A percentile compares a stretch with the other conserved stretches of the same genome.
Conservation (phyloP, 495 filamentous ascomycete species). For the Penicillium coffeae region DNA sequence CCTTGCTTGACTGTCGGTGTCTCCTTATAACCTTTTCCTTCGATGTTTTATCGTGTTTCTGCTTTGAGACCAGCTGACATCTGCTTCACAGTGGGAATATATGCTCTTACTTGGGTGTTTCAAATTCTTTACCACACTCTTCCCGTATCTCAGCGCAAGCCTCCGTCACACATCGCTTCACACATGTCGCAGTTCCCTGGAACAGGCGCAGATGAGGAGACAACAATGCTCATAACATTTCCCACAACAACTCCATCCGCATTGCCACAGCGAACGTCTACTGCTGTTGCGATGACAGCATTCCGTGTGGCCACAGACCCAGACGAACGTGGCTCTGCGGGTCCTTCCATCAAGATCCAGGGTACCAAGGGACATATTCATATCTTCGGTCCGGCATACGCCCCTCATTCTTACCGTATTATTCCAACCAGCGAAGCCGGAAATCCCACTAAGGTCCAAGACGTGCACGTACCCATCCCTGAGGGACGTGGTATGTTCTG, state of each 20-base stretch:
- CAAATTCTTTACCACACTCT: constrained; percentile 77
- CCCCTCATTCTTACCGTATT: constrained; percentile 51
- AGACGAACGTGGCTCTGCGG: constrained; percentile 39
- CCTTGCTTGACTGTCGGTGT: constrained; percentile 61
- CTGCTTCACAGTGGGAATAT: constrained; percentile 82
- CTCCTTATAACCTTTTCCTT: not conserved
- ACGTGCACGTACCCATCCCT: not conserved
- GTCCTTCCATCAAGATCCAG: constrained; percentile 70
- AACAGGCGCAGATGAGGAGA: constrained; percentile 76
- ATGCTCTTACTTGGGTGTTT: constrained; percentile 84
- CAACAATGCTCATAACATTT: constrained; percentile 71
- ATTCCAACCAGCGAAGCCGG: constrained; percentile 38
- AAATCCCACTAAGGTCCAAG: constrained; percentile 19
- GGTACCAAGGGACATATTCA: constrained; percentile 79
- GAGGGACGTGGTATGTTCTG: constrained; percentile 77
- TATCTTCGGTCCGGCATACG: constrained; percentile 63
- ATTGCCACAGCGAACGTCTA: constrained; percentile 13
- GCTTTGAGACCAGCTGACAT: too few species aligned
- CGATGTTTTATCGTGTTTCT: too few species aligned
- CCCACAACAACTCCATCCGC: constrained; percentile 27
- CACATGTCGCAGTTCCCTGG: constrained; percentile 65
- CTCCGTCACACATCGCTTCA: constrained; percentile 45
- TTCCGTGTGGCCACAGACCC: constrained; percentile 63
- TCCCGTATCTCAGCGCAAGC: constrained; percentile 29
- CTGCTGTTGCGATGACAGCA: constrained; percentile 61